Evolutionary conservation across 805 yeast species (phyloP).

Genomic region (Ogataea thermomethanolica): DNA sequence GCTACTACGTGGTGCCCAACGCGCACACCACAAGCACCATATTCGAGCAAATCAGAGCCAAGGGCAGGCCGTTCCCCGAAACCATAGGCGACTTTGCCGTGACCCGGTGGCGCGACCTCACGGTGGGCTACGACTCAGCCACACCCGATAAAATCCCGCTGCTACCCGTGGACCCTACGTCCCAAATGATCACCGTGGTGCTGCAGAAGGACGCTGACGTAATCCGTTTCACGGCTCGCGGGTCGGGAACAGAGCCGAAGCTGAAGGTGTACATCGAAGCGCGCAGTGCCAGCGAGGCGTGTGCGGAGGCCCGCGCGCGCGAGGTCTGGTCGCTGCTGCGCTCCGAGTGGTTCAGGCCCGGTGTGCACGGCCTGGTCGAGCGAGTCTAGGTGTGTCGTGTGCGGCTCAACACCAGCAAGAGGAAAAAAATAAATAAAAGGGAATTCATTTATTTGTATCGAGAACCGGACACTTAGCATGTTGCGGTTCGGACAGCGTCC

Average conservation of each 20-base stretch:
- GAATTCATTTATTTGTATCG: not conserved
- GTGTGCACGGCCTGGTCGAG: conserved; percentile 36
- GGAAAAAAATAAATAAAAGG: conserved; percentile 3
- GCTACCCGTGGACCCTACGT: conserved; percentile 64
- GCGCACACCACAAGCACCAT: conserved; percentile 48
- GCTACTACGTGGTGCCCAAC: conserved; percentile 70
- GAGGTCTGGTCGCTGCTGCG: conserved; percentile 63
- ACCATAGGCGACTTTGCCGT: conserved; percentile 58
- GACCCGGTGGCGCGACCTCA: conserved; percentile 75
- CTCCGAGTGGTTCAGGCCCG: conserved; percentile 69
- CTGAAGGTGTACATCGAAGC: conserved; percentile 90
- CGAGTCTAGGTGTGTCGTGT: conserved; percentile 24
- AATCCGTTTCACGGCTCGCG: conserved; percentile 80
- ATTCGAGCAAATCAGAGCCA: conserved; percentile 43
- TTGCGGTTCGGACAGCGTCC: conserved; percentile 32
- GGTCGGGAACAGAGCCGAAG: conserved; percentile 97
- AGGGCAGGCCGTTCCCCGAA: conserved; percentile 38
- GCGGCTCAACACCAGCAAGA: not conserved
- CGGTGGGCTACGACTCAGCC: conserved; percentile 73
- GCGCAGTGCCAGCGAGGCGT: conserved; percentile 40
- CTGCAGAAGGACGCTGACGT: conserved; percentile 35
- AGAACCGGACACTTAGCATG: conserved; percentile 6
- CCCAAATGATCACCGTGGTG: conserved; percentile 84
- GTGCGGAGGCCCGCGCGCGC: conserved; percentile 51
- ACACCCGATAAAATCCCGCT: conserved; percentile 55